Evolutionary conservation across 225 moss, liverwort and hornwort species (phyloP).

Genomic region (Physcomitrium patens): DNA sequence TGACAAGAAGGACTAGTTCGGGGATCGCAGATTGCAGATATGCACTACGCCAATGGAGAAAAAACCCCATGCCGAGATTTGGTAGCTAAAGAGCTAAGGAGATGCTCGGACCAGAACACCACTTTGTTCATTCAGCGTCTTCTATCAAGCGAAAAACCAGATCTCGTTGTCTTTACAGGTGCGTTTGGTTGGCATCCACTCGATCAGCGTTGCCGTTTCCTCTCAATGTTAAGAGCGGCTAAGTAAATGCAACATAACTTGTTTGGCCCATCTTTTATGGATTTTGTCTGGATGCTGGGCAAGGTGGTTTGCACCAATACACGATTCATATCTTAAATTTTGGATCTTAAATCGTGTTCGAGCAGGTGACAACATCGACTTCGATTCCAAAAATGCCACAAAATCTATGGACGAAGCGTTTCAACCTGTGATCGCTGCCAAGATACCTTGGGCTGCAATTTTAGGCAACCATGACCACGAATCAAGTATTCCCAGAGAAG

Average conservation of each 20-base stretch:
- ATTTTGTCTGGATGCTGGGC: background rate
- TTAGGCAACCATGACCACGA: conserved; percentile 95
- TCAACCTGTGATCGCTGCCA: conserved; percentile 79
- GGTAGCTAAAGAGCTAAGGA: conserved; percentile 41
- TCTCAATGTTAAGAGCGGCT: background rate
- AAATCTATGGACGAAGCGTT: conserved; percentile 78
- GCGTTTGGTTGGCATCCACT: background rate
- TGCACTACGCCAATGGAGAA: conserved; percentile 90
- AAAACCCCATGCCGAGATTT: conserved; percentile 72
- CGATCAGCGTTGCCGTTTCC: background rate
- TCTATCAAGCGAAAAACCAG: conserved; percentile 68
- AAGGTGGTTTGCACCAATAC: background rate
- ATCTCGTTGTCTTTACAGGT: conserved; percentile 97
- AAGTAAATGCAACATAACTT: background rate
- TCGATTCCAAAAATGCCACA: conserved; percentile 73
- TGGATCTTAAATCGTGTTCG: conserved; percentile 13
- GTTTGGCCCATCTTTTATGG: conserved; percentile 8
- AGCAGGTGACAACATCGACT: conserved; percentile 91
- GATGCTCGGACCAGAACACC: conserved; percentile 88
- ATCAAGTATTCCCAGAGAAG: conserved; percentile 67
- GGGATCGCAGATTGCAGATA: conserved; percentile 80
- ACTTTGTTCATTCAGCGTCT: conserved; percentile 76
- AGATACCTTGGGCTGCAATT: conserved; percentile 91
- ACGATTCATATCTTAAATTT: background rate
- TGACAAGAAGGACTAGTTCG: conserved; percentile 18